Conservation (phyloP, 495 filamentous ascomycete genomes). For the Penicillium desertorum region DNA sequence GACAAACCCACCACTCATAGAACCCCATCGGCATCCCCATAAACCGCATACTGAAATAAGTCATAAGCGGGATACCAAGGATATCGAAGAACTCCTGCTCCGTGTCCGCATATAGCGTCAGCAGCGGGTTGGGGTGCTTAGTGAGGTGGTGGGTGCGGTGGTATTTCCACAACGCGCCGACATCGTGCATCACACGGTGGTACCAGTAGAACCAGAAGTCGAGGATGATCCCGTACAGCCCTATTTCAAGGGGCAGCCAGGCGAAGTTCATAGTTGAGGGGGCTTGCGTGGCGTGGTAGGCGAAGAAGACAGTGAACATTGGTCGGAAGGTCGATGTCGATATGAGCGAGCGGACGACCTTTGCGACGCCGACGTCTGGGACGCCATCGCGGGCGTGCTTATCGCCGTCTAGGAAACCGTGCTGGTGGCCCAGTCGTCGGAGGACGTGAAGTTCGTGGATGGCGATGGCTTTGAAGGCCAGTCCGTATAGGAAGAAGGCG, state of each 20-base stretch:
- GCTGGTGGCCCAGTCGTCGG: slow-evolving; percentile 29
- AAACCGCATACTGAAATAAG: slow-evolving; percentile 33
- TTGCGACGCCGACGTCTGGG: slow-evolving; percentile 35
- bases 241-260: slow-evolving; percentile 34
- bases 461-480: slow-evolving; percentile 33
- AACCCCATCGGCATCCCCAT: slow-evolving; percentile 42
- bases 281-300: slow-evolving; percentile 24
- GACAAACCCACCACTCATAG: slow-evolving; percentile 46
- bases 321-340: slow-evolving; percentile 36
- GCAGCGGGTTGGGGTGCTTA: slow-evolving; percentile 40
- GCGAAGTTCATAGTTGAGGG: slow-evolving; percentile 30
- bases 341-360: slow-evolving; percentile 31
- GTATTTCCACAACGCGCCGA: slow-evolving; percentile 37
- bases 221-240: slow-evolving; percentile 39
- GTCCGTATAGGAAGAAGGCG: slow-evolving; percentile 31
- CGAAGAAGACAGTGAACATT: slow-evolving; percentile 35
- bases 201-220: slow-evolving; percentile 49
- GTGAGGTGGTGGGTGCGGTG: slow-evolving; percentile 45
- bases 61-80: slow-evolving; percentile 35
- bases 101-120: slow-evolving; percentile 37
- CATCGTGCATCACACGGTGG: slow-evolving; percentile 39
- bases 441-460: slow-evolving; percentile 36
- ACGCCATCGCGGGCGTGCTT: slow-evolving; percentile 41
- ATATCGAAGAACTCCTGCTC: slow-evolving; percentile 45
- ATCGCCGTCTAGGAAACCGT: slow-evolving; percentile 42